These are phyloP conservation scores for Cystobasidium slooffiae DNA, from an alignment of 1,284 basidiomycete genomes.

Conservation along the genomic window DNA sequence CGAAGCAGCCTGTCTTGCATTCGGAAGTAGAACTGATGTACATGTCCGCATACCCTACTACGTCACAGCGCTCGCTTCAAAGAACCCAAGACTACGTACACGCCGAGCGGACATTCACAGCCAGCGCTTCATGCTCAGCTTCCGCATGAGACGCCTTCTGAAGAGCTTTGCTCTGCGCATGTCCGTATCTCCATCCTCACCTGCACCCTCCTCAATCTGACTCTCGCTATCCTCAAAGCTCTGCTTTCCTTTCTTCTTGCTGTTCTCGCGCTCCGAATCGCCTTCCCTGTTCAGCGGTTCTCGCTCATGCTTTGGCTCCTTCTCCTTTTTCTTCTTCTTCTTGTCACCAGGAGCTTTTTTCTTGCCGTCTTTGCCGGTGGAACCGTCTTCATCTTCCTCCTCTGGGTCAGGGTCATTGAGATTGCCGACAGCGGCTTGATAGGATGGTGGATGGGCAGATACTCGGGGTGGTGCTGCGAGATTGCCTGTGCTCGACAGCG, in stretches of 20 bases:
- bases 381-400: background rate
- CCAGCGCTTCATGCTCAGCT: slow-evolving; percentile 17
- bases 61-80: background rate
- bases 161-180: slow-evolving; percentile 2
- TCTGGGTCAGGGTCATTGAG: background rate
- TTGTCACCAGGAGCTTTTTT: background rate
- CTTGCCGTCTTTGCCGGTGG: slow-evolving; percentile 3
- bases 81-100: background rate
- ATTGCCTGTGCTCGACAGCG: background rate
- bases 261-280: slow-evolving; percentile 6
- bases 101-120: background rate
- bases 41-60: background rate
- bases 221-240: background rate
- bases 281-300: slow-evolving; percentile 8
- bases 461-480: background rate
- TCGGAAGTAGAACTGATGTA: background rate
- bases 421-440: background rate
- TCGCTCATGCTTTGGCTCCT: slow-evolving; percentile 4
- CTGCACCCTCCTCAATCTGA: background rate
- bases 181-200: background rate
- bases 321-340: slow-evolving; percentile 18
- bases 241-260: slow-evolving; percentile 27
- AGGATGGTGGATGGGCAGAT: background rate
- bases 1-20: too few species aligned
- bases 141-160: slow-evolving; percentile 5